phyloP scores from a whole-genome alignment of 352 stramenopile species.

The Phytophthora idaei region DNA sequence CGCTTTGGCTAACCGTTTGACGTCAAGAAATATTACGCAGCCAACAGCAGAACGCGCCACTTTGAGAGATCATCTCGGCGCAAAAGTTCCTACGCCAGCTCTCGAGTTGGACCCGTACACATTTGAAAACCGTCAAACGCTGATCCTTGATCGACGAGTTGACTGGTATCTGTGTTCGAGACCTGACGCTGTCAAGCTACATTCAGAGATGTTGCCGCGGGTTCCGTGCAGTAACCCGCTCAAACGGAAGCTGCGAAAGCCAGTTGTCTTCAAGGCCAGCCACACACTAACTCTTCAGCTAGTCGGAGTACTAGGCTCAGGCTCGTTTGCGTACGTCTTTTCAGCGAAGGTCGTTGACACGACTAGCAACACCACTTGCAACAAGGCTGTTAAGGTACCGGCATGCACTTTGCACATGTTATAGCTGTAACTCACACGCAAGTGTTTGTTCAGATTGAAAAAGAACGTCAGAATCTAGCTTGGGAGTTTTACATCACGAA shows the following conservation, averaged over 20 bases:
- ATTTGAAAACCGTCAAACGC: slow-evolving; percentile 45
- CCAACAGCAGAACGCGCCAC: background rate
- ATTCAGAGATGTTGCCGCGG: slow-evolving; percentile 53
- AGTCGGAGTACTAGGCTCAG: slow-evolving; percentile 66
- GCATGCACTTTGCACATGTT: slow-evolving; percentile 1
- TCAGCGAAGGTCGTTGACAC: slow-evolving; percentile 48
- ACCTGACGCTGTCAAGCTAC: slow-evolving; percentile 54
- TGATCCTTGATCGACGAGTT: slow-evolving; percentile 52
- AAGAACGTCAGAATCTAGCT: slow-evolving; percentile 62
- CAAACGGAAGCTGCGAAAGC: slow-evolving; percentile 65
- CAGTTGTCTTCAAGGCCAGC: slow-evolving; percentile 45
- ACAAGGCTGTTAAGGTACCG: slow-evolving; percentile 72
- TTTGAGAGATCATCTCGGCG: background rate
- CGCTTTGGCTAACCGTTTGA: slow-evolving; percentile 24
- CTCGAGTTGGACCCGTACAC: slow-evolving; percentile 61
- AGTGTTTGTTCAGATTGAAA: slow-evolving; percentile 60
- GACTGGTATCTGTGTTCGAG: slow-evolving; percentile 50
- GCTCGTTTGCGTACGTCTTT: slow-evolving; percentile 81
- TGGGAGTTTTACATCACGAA: slow-evolving; percentile 85
- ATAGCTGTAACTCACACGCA: slow-evolving; percentile 7
- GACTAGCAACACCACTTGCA: slow-evolving; percentile 20
- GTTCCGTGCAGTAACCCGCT: slow-evolving; percentile 50
- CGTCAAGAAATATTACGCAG: slow-evolving; percentile 26
- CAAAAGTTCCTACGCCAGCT: background rate
- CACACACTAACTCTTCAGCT: slow-evolving; percentile 45